Base-by-base conservation (phyloP, 371 early-diverging fungal species). In the Mucor piriformis region DNA sequence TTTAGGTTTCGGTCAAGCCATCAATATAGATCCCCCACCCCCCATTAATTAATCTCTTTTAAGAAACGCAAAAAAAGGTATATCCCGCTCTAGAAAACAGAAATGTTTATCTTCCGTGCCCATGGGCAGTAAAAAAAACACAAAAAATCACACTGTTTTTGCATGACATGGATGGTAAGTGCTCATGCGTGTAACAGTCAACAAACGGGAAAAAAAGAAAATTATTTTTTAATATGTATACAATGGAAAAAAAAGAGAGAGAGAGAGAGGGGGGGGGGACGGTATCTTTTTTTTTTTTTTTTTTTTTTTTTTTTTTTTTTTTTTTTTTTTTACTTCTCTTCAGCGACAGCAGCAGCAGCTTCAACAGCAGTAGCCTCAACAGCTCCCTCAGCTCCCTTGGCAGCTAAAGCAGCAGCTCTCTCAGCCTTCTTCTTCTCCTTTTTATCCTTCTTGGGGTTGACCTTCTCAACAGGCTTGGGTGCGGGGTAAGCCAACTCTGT, bases 401-500 rank as follows among this genome's bases (percentile, higher is more conserved):
- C 69, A 46, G 69, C 69, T 18, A 63, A 57, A 42, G 63, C 64
- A 60, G 68, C 64, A 49, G 64, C 68, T 60, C 64, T 61, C 35
- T 69, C 62, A 21, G 64, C 73, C 44, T 64, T 63, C 59, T 66
- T 64, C 50, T 66, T 63, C 11, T 59, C 66, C 60, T 75, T 65
- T 54, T 61, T 67, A 18, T 78, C 77, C 73, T 79, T 77, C 61
- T 74, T 69, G 50, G 75, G 69, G 50, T 81, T 82, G 40, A 67
- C 64, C 43, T 73, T 69, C 57, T 70, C 67, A 33, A 46, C 67
- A 20, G 69, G 66, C 48, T 67, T 70, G 12, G 85, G 83, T 12
- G 85, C 81, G 20, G 92, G 92, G 64, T 91, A 93, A 24, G 92
- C 92, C 40, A 82, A 72, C 33, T 81, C 76, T 12, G 78, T 74